Percentiles rank a stretch among this genome's conserved stretches.
These are phyloP conservation scores for Leptodontidium sp. DNA, from an alignment of 2,329 filamentous ascomycete species.

Conservation along the genomic window DNA sequence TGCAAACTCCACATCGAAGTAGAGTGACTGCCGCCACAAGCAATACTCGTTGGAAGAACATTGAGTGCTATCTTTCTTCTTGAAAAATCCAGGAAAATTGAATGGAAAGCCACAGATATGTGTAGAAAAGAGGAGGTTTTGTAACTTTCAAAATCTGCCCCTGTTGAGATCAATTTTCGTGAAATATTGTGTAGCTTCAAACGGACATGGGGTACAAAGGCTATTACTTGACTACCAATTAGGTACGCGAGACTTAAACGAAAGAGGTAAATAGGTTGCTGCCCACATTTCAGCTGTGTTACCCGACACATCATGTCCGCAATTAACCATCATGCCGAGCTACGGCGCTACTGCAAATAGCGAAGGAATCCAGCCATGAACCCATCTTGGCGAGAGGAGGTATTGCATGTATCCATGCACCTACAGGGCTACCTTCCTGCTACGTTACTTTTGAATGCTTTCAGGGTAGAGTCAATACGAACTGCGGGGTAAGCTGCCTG, in stretches of 20 bases:
- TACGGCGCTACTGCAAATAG: conserved; percentile 1
- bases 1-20: not conserved
- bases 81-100: no score
- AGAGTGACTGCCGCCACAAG: not conserved
- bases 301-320: not conserved
- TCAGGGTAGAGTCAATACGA: not conserved
- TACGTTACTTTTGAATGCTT: conserved; percentile 5
- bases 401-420: not conserved
- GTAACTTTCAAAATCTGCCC: not conserved
- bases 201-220: no score
- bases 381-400: not conserved
- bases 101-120: no score
- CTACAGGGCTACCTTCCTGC: conserved; percentile 1
- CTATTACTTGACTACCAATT: not conserved
- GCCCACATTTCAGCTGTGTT: not conserved
- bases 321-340: conserved; percentile 4
- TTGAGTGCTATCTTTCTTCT: not conserved
- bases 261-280: no score
- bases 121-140: not conserved
- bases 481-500: conserved; percentile 1
- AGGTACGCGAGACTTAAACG: no score
- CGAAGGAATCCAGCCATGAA: not conserved
- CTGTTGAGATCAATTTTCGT: no score
- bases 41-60: not conserved
- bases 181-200: no score